phyloP scores from a whole-genome alignment of 805 yeast species.

The Hanseniaspora lachancei region DNA sequence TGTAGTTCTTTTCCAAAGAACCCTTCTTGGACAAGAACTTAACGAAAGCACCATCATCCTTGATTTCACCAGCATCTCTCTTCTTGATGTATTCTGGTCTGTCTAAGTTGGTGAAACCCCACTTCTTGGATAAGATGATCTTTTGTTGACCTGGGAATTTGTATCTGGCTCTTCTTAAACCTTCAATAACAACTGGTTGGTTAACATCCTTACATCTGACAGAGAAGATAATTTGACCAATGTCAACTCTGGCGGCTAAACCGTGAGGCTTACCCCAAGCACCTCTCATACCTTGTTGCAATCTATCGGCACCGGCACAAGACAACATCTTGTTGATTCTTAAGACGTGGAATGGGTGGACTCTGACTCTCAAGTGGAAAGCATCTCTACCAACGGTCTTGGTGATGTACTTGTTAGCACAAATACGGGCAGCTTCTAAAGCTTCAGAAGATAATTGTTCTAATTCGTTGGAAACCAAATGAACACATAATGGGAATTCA shows the following conservation, averaged over 20 bases:
- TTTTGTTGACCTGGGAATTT: constrained; percentile 99
- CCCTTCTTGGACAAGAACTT: constrained; percentile 97
- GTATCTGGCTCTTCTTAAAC: constrained; percentile 99
- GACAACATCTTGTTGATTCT: constrained; percentile 99
- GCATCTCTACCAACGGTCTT: constrained; percentile 96
- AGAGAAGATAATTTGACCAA: constrained; percentile 96
- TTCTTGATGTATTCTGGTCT: constrained; percentile 90
- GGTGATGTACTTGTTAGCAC: constrained; percentile 99
- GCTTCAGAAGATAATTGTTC: constrained; percentile 99
- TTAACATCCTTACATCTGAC: constrained; percentile 96
- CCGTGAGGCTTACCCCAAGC: constrained; percentile 99
- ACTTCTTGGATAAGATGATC: constrained; percentile 97
- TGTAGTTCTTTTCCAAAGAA: constrained; percentile 80
- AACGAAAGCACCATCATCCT: constrained; percentile 99
- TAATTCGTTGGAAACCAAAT: constrained; percentile 96
- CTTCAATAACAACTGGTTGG: constrained; percentile 97
- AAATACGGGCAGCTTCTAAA: constrained; percentile 99
- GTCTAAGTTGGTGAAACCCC: constrained; percentile 99
- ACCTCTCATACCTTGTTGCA: constrained; percentile 99
- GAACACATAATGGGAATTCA: constrained; percentile 99
- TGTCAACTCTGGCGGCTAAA: constrained; percentile 97
- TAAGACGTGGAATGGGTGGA: constrained; percentile 99
- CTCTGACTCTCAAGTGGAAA: constrained; percentile 99
- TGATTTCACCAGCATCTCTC: constrained; percentile 95
- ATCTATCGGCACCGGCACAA: constrained; percentile 99